A percentile compares a stretch with the other conserved stretches of the same genome.
phyloP scores from a whole-genome alignment of 2,329 filamentous ascomycete genomes.

The Fusarium keratoplasticum region DNA sequence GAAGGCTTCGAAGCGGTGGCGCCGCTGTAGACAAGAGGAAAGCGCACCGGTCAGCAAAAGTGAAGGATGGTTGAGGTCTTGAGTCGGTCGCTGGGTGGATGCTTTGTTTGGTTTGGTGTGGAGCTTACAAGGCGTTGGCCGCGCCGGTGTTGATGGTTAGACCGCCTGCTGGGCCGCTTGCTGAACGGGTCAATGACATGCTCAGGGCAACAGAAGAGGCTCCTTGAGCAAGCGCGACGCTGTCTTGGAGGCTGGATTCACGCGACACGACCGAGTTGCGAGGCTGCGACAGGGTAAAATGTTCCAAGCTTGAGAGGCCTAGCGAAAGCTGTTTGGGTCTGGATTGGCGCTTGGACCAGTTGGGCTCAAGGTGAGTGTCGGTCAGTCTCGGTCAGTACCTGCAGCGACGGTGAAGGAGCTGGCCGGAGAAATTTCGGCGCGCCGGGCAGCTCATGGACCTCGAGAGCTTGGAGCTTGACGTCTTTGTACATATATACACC shows the following conservation, averaged over 20 bases:
- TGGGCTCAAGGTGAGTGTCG: slow-evolving; percentile 21
- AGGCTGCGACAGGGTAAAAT: slow-evolving; percentile 34
- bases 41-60: slow-evolving; percentile 30
- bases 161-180: slow-evolving; percentile 69
- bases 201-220: slow-evolving; percentile 31
- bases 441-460: slow-evolving; percentile 26
- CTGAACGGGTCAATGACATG: slow-evolving; percentile 67
- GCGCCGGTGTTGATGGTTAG: slow-evolving; percentile 73
- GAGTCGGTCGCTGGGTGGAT: slow-evolving; percentile 18
- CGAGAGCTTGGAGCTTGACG: slow-evolving; percentile 36
- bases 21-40: slow-evolving; percentile 32
- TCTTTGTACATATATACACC: slow-evolving; percentile 18
- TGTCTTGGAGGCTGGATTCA: slow-evolving; percentile 33
- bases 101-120: slow-evolving; percentile 41
- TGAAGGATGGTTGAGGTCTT: neutral
- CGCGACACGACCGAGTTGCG: slow-evolving; percentile 34
- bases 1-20: slow-evolving; percentile 48
- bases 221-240: slow-evolving; percentile 33
- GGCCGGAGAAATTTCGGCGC: slow-evolving; percentile 47
- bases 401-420: neutral
- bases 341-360: slow-evolving; percentile 38
- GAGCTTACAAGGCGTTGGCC: slow-evolving; percentile 62
- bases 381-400: slow-evolving; percentile 29
- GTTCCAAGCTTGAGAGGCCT: slow-evolving; percentile 17
- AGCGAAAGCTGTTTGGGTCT: slow-evolving; percentile 14